Evolutionary conservation across 75 land plant species (phyloP).

Genomic region (Selaginella moellendorffii): DNA sequence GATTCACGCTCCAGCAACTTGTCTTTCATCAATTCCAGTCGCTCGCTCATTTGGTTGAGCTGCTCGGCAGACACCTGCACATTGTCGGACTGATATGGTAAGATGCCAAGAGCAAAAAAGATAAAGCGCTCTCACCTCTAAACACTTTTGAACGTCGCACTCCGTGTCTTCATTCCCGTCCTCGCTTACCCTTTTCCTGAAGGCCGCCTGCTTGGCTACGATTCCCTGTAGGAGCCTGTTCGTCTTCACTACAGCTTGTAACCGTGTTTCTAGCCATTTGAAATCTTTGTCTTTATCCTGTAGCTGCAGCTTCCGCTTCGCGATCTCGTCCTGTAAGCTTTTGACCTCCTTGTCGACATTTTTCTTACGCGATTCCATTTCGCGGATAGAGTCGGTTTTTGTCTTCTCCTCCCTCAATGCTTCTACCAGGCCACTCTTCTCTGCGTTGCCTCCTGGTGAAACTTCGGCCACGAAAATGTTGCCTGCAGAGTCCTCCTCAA

Average conservation of each 20-base stretch:
- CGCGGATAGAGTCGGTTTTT: neutral
- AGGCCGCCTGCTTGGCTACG: neutral
- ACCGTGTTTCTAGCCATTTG: neutral
- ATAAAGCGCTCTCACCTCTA: neutral
- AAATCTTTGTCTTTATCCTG: constrained; percentile 7
- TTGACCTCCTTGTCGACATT: neutral
- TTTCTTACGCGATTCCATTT: neutral
- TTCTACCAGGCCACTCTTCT: constrained; percentile 25
- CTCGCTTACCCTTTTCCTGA: neutral
- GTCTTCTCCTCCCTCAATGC: neutral
- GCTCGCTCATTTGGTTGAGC: constrained; percentile 2
- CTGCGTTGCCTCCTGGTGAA: constrained; percentile 27
- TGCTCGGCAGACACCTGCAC: constrained; percentile 7
- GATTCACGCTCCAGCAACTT: neutral
- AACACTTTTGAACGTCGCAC: neutral
- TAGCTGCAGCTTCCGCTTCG: neutral
- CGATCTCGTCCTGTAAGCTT: neutral
- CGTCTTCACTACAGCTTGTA: neutral
- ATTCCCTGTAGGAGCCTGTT: neutral
- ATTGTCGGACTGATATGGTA: neutral
- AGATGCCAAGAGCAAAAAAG: neutral
- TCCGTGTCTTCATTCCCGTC: neutral
- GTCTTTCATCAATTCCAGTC: constrained; percentile 2
- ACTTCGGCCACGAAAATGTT: constrained; percentile 29
- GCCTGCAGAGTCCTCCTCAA: constrained; percentile 28